These are phyloP conservation scores for Rosa chinensis DNA, from an alignment of 306 rosid species.

Conservation along the genomic window DNA sequence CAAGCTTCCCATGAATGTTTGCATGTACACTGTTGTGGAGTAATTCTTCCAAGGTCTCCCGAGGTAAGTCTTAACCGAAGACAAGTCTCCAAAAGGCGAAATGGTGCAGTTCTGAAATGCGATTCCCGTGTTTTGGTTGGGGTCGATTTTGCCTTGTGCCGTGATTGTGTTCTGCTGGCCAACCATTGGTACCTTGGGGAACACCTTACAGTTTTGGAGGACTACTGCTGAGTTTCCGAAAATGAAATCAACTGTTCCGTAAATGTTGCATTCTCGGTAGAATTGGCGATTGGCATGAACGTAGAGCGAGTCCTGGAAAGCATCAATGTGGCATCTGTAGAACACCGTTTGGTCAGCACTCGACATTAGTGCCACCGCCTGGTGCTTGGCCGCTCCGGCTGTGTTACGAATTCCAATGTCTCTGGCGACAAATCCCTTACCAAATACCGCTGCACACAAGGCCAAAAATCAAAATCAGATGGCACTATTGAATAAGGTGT, in stretches of 20 bases:
- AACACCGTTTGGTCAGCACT: conserved; percentile 56
- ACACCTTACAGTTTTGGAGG: conserved; percentile 55
- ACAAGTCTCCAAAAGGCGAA: conserved; percentile 49
- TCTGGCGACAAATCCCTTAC: conserved; percentile 55
- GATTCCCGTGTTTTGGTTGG: conserved; percentile 73
- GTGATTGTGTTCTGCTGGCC: conserved; percentile 79
- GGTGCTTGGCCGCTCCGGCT: conserved; percentile 70
- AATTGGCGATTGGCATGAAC: conserved; percentile 62
- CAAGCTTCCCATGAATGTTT: conserved; percentile 40
- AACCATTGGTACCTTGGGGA: conserved; percentile 44
- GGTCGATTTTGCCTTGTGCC: conserved; percentile 77
- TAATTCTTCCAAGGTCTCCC: conserved; percentile 91
- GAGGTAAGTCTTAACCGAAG: conserved; percentile 55
- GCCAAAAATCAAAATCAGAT: background rate
- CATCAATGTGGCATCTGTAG: conserved; percentile 61
- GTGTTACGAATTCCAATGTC: conserved; percentile 72
- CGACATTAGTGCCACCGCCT: conserved; percentile 75
- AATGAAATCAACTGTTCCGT: conserved; percentile 78
- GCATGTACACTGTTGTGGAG: conserved; percentile 66
- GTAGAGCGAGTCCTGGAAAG: conserved; percentile 71
- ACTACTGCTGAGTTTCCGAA: conserved; percentile 74
- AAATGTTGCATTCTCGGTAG: conserved; percentile 60
- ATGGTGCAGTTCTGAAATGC: conserved; percentile 57
- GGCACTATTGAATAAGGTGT: too few species aligned
- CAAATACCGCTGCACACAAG: conserved; percentile 55